Evolutionary conservation across 768 basidiomycete species (phyloP).

Genomic region (Kwoniella sp.): DNA sequence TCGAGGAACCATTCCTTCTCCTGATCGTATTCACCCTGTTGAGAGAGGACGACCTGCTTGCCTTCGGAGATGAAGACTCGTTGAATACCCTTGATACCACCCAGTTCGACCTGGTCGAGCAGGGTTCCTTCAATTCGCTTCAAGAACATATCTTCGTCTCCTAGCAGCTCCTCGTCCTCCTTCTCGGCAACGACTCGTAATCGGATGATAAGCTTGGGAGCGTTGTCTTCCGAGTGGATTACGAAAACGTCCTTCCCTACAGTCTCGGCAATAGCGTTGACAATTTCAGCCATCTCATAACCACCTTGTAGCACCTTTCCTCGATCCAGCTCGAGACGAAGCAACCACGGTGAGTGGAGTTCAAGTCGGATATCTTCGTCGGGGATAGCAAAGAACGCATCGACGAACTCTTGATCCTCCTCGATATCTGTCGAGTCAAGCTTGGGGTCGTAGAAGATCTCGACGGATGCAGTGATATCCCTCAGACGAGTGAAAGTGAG

Average conservation of each 20-base stretch:
- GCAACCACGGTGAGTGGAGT: conserved; percentile 91
- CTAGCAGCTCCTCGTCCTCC: conserved; percentile 61
- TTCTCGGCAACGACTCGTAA: conserved; percentile 89
- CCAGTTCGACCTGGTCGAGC: conserved; percentile 90
- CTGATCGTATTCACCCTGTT: conserved; percentile 63
- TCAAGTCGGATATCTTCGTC: conserved; percentile 93
- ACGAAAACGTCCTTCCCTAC: conserved; percentile 96
- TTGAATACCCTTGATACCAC: conserved; percentile 86
- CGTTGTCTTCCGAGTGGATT: conserved; percentile 98
- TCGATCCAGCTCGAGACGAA: conserved; percentile 94
- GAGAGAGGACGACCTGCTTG: conserved; percentile 68
- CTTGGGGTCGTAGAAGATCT: conserved; percentile 98
- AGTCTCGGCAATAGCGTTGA: conserved; percentile 85
- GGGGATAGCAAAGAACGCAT: conserved; percentile 98
- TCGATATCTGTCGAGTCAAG: conserved; percentile 90
- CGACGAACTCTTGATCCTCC: conserved; percentile 92
- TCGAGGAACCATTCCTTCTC: conserved; percentile 88
- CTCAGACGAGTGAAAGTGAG: conserved; percentile 90
- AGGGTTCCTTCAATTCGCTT: conserved; percentile 95
- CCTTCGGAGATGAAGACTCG: conserved; percentile 92
- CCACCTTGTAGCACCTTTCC: conserved; percentile 98
- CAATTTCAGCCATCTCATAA: conserved; percentile 91
- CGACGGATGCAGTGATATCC: conserved; percentile 90
- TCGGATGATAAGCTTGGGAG: conserved; percentile 93
- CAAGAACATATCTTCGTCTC: conserved; percentile 93